Conservation (phyloP, 257 asterid species). For the Rhazya stricta region DNA sequence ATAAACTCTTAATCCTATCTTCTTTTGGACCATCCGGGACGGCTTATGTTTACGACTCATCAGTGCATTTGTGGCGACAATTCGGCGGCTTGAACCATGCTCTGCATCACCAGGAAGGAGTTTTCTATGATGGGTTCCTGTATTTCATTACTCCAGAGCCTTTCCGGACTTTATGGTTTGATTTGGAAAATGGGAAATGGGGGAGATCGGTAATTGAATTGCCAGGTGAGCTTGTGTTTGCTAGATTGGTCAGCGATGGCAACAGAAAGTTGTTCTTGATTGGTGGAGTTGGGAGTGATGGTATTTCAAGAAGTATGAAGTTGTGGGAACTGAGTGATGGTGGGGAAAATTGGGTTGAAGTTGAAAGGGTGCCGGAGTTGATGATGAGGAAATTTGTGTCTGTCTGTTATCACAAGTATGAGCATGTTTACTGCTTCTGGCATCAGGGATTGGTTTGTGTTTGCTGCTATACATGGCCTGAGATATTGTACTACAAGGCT, state of each 20-base stretch:
- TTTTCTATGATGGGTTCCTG: conserved; percentile 28
- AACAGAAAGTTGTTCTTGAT: conserved; percentile 40
- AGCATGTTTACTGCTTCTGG: conserved; percentile 77
- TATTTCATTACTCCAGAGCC: conserved; percentile 62
- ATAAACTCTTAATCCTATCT: conserved; percentile 40
- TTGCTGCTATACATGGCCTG: conserved; percentile 82
- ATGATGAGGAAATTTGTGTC: conserved; percentile 55
- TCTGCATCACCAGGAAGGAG: conserved; percentile 48
- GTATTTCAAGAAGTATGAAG: conserved; percentile 61
- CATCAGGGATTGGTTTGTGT: conserved; percentile 67
- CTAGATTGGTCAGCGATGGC: conserved; percentile 42
- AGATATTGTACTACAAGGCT: conserved; percentile 57
- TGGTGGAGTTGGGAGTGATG: conserved; percentile 62
- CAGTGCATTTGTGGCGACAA: conserved; percentile 28
- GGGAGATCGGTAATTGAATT: conserved; percentile 18
- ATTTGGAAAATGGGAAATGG: conserved; percentile 50
- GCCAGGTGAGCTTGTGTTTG: conserved; percentile 44
- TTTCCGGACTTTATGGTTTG: conserved; percentile 26
- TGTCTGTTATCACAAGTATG: conserved; percentile 71
- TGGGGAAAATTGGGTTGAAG: conserved; percentile 43
- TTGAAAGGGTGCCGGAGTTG: conserved; percentile 55
- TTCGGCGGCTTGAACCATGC: conserved; percentile 26
- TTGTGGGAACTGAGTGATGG: conserved; percentile 56
- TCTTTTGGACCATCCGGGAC: conserved; percentile 33
- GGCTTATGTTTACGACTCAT: conserved; percentile 42